Evolutionary conservation across 2,329 filamentous ascomycete genomes (phyloP), one percentile per base, ranked within the genome.

Genomic region (Paecilomyces sp.): DNA sequence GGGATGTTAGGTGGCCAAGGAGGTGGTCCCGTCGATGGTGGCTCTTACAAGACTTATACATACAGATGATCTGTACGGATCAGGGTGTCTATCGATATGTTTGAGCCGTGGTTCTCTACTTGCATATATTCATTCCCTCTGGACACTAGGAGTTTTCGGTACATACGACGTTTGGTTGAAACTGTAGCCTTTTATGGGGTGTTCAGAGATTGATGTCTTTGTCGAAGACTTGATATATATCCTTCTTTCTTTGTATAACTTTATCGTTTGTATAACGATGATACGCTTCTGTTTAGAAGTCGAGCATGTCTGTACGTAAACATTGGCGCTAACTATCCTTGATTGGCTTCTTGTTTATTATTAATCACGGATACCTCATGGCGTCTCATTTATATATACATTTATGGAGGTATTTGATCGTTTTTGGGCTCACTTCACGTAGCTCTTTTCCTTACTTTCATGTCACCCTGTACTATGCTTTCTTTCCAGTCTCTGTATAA

Each of bases 1-100:
- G 70, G 71, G 5, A 56, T 69, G 55, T 62, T 70, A 31, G 70
- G 68, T 57, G 68, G 70, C 34, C 69, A 72, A 36, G 70, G 67
- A 56, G 64, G 63, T 60, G 67, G 66, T 28, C 64, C 65, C 31
- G 65, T 68, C 50, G 59, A 47, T 5, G 41, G 41, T 47, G 18
- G 13, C n/a, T 18, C 41, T 47, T 47, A 47, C n/a, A 47, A 47
- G 18, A 47, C 41, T 18, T 47, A 47, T 8, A 47, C 41, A 47
- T 47, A 47, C 41, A 47, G 41, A 47, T 47, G n/a, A 47, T 18
- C 41, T 47, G 8, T 47, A 33, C 31, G 8, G 31, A 12, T 47
- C 18, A 4, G 41, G 36, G 8, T 47, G 3, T 47, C 4, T 22
- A 18, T 5, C 41, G 7, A 18, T 18, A 8, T 47, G 13, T 47